Evolutionary conservation across 2,329 filamentous ascomycete genomes (phyloP), one percentile per base, ranked within the genome.

Genomic region (Aspergillus fumigatus): DNA sequence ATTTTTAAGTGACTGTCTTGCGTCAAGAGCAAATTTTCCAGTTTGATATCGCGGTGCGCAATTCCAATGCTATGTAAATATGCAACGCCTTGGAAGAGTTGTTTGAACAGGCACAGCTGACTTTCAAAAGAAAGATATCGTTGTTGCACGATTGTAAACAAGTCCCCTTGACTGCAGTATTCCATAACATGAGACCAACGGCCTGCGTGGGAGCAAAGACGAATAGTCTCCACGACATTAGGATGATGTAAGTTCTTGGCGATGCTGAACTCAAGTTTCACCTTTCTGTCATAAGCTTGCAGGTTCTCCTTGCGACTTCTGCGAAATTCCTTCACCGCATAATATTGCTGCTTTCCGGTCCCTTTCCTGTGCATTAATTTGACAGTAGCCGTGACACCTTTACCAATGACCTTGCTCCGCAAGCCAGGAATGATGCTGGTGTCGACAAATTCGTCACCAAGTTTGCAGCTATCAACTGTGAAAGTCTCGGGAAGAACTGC

Each of bases 121-220:
- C 95, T 90, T 6, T 86, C 81, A 3, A 79, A 75, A 55, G 79
- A 83, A 61, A 95, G 84, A 65, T 88, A 87, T 35, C 83, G 83
- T 70, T 87, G 88, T 62, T 87, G 83, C 41, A 95, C 87, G 11
- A 96, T 77, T 59, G 81, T 80, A 71, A 88, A 93, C 5, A 96
- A 77, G 68, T 96, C 92, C 48, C 92, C 91, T 63, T 90, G 85
- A 3, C 84, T 82, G 76, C 92, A 96, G 71, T 89, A 95, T 70
- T 96, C 90, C 92, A 96, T 96, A 55, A 96, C 90, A 70, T 95
- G 90, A 70, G 91, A 92, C 88, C 89, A 95, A 41, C 88, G 85
- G 32, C 84, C 85, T 63, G 86, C 83, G 63, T 92, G 82, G 14
- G 83, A 85, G 76, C 90, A 94, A 5, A 96, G 80, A 29, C 87